These are phyloP conservation scores for Neoboletus brunneissimus DNA, from an alignment of 768 basidiomycete genomes.

Conservation along the genomic window DNA sequence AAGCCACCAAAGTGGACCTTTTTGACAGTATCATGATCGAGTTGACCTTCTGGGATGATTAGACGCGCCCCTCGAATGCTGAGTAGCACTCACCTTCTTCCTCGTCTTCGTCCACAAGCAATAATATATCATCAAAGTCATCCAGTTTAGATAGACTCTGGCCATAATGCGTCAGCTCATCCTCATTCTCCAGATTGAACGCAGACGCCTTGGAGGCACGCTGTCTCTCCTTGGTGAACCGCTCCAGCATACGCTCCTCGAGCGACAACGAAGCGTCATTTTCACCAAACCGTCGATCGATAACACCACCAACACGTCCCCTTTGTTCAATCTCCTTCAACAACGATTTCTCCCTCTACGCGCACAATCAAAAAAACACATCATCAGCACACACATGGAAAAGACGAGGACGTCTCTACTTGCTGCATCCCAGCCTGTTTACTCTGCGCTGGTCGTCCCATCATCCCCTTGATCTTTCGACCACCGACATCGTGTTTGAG, in stretches of 20 bases:
- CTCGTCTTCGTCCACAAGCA: constrained; percentile 51
- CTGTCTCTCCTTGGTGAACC: constrained; percentile 90
- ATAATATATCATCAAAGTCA: constrained; percentile 73
- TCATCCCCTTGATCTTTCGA: constrained; percentile 76
- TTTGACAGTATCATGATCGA: constrained; percentile 64
- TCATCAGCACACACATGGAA: constrained; percentile 4
- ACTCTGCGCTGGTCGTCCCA: constrained; percentile 81
- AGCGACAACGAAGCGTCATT: constrained; percentile 88
- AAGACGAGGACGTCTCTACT: constrained; percentile 42
- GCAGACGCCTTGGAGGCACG: constrained; percentile 67
- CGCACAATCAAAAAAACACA: background rate
- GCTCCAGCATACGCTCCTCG: constrained; percentile 95
- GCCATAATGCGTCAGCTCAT: constrained; percentile 89
- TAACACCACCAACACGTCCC: constrained; percentile 80
- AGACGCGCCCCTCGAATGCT: background rate
- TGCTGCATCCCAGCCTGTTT: constrained; percentile 90
- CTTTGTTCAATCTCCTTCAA: constrained; percentile 85
- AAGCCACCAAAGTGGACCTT: constrained; percentile 86
- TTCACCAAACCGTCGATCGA: constrained; percentile 96
- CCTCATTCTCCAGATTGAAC: constrained; percentile 92
- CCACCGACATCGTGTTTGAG: constrained; percentile 93
- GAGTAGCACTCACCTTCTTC: constrained; percentile 39
- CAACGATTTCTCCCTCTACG: constrained; percentile 79
- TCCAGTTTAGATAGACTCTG: constrained; percentile 82
- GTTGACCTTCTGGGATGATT: constrained; percentile 47